A percentile compares a stretch with the other conserved stretches of the same genome.
phyloP scores from a whole-genome alignment of 306 rosid species.

The Mimosa pudica region DNA sequence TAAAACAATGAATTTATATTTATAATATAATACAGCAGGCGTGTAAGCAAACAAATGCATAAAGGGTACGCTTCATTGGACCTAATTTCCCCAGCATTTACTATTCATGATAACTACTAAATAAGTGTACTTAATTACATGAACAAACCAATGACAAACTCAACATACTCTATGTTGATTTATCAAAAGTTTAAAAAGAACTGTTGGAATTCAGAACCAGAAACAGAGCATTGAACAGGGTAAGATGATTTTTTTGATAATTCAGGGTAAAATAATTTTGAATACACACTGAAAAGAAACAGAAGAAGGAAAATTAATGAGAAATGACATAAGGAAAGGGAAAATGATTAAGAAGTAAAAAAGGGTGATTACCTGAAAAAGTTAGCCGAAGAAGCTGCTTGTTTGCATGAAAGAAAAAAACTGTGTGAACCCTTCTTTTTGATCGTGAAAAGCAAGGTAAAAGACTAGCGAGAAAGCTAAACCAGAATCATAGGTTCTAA shows the following conservation, averaged over 20 bases:
- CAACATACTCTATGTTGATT: conserved; percentile 22
- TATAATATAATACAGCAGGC: no score
- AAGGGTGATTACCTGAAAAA: conserved; percentile 47
- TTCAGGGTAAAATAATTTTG: conserved; percentile 13
- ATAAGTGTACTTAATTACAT: neutral
- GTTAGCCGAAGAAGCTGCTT: conserved; percentile 60
- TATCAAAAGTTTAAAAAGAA: conserved; percentile 10
- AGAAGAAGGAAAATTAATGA: conserved; percentile 39
- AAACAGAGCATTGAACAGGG: conserved; percentile 35
- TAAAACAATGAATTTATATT: neutral
- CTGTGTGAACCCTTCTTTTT: conserved; percentile 32
- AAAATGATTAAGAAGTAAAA: conserved; percentile 27
- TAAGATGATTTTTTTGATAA: no score
- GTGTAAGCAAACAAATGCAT: neutral
- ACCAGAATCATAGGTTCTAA: conserved; percentile 37
- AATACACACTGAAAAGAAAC: conserved; percentile 31
- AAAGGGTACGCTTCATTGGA: neutral
- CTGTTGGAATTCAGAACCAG: conserved; percentile 36
- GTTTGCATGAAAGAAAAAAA: conserved; percentile 29
- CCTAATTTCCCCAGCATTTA: neutral
- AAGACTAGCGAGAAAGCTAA: conserved; percentile 15
- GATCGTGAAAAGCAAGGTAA: conserved; percentile 19
- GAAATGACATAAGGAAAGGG: neutral
- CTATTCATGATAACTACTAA: neutral
- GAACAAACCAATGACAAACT: neutral